phyloP scores from a whole-genome alignment of 176 grass and related monocot genomes.

The Lolium multiflorum region DNA sequence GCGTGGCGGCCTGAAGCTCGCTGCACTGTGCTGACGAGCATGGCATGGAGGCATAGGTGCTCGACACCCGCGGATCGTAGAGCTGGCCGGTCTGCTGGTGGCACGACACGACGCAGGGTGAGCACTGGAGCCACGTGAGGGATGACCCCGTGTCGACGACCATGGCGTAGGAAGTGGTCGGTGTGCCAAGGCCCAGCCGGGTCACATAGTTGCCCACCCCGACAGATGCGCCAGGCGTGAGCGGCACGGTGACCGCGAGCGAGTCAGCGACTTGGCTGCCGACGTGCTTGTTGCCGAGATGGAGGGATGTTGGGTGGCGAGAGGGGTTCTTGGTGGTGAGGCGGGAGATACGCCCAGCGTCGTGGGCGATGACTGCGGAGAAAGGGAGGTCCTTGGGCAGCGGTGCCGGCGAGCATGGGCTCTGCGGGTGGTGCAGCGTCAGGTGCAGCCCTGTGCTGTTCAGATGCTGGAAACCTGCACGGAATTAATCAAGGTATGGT shows the following conservation, averaged over 20 bases:
- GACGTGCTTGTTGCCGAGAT: background rate
- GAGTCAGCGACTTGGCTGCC: background rate
- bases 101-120: conserved; percentile 77
- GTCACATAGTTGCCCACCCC: conserved; percentile 89
- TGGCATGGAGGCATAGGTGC: conserved; percentile 54
- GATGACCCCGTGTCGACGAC: conserved; percentile 92
- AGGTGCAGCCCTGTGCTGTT: conserved; percentile 73
- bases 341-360: conserved; percentile 55
- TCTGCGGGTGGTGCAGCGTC: conserved; percentile 65
- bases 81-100: conserved; percentile 67
- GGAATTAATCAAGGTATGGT: background rate
- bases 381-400: conserved; percentile 54
- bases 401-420: conserved; percentile 76
- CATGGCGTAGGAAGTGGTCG: conserved; percentile 70
- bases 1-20: conserved; percentile 63
- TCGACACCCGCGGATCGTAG: conserved; percentile 57
- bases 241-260: conserved; percentile 46
- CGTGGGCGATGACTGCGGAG: conserved; percentile 65
- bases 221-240: conserved; percentile 61
- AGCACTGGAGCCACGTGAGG: conserved; percentile 87
- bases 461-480: conserved; percentile 48
- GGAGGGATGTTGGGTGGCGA: conserved; percentile 45
- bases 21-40: conserved; percentile 65
- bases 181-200: conserved; percentile 68
- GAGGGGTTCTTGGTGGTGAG: conserved; percentile 45